Evolutionary conservation across 2,329 filamentous ascomycete species (phyloP).

Genomic region (Ceratocystis destructans): DNA sequence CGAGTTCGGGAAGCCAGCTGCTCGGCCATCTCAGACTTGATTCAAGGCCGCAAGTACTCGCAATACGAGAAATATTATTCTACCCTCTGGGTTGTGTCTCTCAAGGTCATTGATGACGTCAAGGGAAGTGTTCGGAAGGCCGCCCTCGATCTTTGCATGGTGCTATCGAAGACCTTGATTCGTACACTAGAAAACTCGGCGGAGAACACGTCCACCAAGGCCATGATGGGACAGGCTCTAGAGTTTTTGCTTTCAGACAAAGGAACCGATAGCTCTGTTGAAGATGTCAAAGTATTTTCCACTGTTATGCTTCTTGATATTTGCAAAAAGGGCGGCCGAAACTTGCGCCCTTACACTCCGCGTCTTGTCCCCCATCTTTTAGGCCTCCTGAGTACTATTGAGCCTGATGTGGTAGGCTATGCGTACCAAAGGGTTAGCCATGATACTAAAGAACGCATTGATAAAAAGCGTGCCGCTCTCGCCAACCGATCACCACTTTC

Average conservation of each 20-base stretch:
- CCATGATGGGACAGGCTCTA: conserved; percentile 74
- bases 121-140: conserved; percentile 77
- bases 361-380: conserved; percentile 70
- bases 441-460: conserved; percentile 75
- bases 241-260: conserved; percentile 83
- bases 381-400: conserved; percentile 69
- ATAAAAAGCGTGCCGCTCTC: conserved; percentile 68
- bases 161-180: conserved; percentile 71
- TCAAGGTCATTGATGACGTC: conserved; percentile 91
- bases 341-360: conserved; percentile 67
- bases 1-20: conserved; percentile 85
- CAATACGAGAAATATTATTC: conserved; percentile 75
- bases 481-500: conserved; percentile 81
- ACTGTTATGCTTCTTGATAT: conserved; percentile 75
- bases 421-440: conserved; percentile 82
- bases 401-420: conserved; percentile 83
- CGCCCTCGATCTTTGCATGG: conserved; percentile 68
- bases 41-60: conserved; percentile 58
- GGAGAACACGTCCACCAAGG: conserved; percentile 52
- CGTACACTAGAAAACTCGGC: conserved; percentile 71
- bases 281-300: conserved; percentile 77
- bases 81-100: conserved; percentile 70
- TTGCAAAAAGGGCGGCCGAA: conserved; percentile 73
- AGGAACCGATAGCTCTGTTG: conserved; percentile 80
- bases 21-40: conserved; percentile 72